A percentile compares a stretch with the other conserved stretches of the same genome.
phyloP scores from a whole-genome alignment of 495 filamentous ascomycete genomes.

The Aspergillus nanangensis region DNA sequence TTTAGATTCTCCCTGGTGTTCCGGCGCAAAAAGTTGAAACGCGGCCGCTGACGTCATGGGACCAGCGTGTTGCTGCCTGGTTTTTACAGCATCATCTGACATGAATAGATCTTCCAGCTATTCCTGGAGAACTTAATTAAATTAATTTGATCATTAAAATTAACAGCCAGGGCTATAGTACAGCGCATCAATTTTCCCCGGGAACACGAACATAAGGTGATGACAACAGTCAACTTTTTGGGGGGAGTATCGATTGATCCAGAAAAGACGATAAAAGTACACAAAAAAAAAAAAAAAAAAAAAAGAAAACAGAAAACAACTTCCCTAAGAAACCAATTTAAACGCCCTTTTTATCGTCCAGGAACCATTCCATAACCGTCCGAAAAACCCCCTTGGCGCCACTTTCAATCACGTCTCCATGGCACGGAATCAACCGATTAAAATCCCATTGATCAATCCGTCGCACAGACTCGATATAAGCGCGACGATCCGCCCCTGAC shows the following conservation, averaged over 20 bases:
- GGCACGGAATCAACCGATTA: slow-evolving; percentile 82
- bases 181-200: too few relatives aligned
- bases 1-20: too few relatives aligned
- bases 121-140: too few relatives aligned
- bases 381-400: slow-evolving; percentile 72
- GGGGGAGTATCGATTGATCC: too few relatives aligned
- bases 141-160: not conserved
- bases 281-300: not conserved
- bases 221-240: too few relatives aligned
- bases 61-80: not conserved
- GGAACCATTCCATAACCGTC: slow-evolving; percentile 83
- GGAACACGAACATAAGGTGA: too few relatives aligned
- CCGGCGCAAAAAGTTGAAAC: too few relatives aligned
- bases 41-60: not conserved
- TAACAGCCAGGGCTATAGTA: not conserved
- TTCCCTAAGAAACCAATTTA: not conserved
- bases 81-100: not conserved
- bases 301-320: not conserved
- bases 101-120: too few relatives aligned
- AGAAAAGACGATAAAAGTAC: too few relatives aligned
- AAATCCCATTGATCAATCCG: slow-evolving; percentile 81
- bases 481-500: slow-evolving; percentile 56
- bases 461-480: slow-evolving; percentile 62
- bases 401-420: slow-evolving; percentile 84
- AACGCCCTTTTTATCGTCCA: slow-evolving; percentile 39